phyloP scores from a whole-genome alignment of 2,329 filamentous ascomycete genomes.

The Colletotrichum magnum region DNA sequence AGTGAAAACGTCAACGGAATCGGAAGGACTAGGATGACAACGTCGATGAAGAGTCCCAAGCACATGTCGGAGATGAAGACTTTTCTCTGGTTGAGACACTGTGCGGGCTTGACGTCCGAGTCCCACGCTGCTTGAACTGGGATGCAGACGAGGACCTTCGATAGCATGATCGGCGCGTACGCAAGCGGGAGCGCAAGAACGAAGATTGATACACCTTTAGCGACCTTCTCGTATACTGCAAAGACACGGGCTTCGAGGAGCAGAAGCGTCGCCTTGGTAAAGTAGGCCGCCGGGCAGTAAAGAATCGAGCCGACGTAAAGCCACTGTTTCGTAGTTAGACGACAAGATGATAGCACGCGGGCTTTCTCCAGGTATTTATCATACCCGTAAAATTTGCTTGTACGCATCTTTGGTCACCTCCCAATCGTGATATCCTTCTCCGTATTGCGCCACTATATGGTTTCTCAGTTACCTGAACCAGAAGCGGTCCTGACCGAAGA shows the following conservation, averaged over 20 bases:
- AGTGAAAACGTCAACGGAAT: slow-evolving; percentile 48
- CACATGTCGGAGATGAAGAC: slow-evolving; percentile 51
- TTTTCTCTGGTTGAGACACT: slow-evolving; percentile 40
- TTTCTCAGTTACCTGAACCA: neutral
- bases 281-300: slow-evolving; percentile 48
- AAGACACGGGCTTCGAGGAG: slow-evolving; percentile 50
- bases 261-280: slow-evolving; percentile 48
- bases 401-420: slow-evolving; percentile 40
- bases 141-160: slow-evolving; percentile 44
- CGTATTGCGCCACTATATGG: slow-evolving; percentile 41
- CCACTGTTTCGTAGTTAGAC: slow-evolving; percentile 37
- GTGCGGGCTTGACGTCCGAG: slow-evolving; percentile 43
- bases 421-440: slow-evolving; percentile 42
- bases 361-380: neutral
- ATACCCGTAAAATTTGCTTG: slow-evolving; percentile 32
- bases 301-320: slow-evolving; percentile 45
- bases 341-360: no score
- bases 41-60: slow-evolving; percentile 49
- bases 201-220: slow-evolving; percentile 46
- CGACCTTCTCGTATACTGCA: slow-evolving; percentile 43
- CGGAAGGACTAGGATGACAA: slow-evolving; percentile 51
- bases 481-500: neutral
- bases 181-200: slow-evolving; percentile 43
- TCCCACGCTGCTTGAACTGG: slow-evolving; percentile 45
- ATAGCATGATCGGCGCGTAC: slow-evolving; percentile 46